A percentile compares a stretch with the other conserved stretches of the same genome.
These are phyloP conservation scores for Nicotiana obtusifolia DNA, from an alignment of 257 asterid species.

Conservation along the genomic window DNA sequence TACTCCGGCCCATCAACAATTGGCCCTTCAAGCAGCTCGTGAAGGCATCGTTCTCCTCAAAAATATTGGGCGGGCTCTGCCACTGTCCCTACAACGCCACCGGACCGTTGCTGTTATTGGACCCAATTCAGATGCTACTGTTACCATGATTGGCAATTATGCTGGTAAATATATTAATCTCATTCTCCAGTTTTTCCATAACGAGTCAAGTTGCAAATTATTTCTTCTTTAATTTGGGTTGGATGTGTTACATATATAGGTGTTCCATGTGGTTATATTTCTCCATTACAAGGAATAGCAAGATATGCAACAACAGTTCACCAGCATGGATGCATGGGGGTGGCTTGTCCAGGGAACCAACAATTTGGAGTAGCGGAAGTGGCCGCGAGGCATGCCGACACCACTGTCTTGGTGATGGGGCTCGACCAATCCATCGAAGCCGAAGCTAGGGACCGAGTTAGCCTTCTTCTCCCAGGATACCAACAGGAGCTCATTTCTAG, in stretches of 20 bases:
- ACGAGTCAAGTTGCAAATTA: no score
- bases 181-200: no score
- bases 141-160: conserved; percentile 86
- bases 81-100: conserved; percentile 44
- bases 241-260: conserved; percentile 29
- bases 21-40: conserved; percentile 89
- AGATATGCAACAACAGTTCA: conserved; percentile 59
- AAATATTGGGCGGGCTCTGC: conserved; percentile 57
- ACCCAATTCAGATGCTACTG: conserved; percentile 76
- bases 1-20: conserved; percentile 57
- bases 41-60: conserved; percentile 82
- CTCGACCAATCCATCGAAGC: conserved; percentile 66
- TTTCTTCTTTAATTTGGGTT: neutral
- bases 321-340: conserved; percentile 45
- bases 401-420: conserved; percentile 73
- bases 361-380: conserved; percentile 60
- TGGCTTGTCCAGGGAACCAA: conserved; percentile 37
- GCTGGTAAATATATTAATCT: conserved; percentile 42
- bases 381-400: conserved; percentile 65
- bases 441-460: conserved; percentile 52
- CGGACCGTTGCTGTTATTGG: conserved; percentile 72
- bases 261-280: conserved; percentile 58
- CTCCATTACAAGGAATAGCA: conserved; percentile 71
- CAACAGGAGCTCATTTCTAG: conserved; percentile 82
- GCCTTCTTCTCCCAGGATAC: conserved; percentile 71